phyloP scores from a whole-genome alignment of 2,329 filamentous ascomycete species.

The Ophiobolus disseminans region DNA sequence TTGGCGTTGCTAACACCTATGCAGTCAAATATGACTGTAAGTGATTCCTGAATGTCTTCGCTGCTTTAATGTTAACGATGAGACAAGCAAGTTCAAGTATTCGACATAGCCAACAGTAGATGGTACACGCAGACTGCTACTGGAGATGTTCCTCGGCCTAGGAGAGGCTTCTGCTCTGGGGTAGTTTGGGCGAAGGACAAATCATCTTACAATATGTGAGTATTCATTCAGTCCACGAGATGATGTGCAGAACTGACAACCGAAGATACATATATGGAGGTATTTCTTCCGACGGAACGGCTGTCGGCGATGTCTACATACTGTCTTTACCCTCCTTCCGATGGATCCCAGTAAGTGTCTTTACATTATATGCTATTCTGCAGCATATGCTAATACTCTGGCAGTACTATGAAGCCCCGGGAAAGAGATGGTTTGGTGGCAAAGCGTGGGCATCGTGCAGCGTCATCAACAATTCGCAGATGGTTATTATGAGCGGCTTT shows the following conservation, averaged over 20 bases:
- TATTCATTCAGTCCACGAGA: not conserved
- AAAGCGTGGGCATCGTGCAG: slow-evolving; percentile 60
- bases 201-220: slow-evolving; percentile 69
- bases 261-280: slow-evolving; percentile 67
- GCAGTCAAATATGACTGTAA: slow-evolving; percentile 29
- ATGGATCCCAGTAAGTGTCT: slow-evolving; percentile 58
- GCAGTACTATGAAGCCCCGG: not conserved
- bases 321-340: slow-evolving; percentile 66
- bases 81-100: slow-evolving; percentile 55
- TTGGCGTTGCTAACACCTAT: slow-evolving; percentile 6
- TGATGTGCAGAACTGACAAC: not conserved
- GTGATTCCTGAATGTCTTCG: not conserved
- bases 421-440: slow-evolving; percentile 24
- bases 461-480: slow-evolving; percentile 61
- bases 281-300: slow-evolving; percentile 55
- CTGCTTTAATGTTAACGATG: not conserved
- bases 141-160: slow-evolving; percentile 59
- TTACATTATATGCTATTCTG: not conserved
- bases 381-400: not conserved
- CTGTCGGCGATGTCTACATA: slow-evolving; percentile 68
- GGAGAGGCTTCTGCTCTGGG: slow-evolving; percentile 66
- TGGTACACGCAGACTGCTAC: slow-evolving; percentile 66
- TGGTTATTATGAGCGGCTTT: slow-evolving; percentile 65
- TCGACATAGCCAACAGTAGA: slow-evolving; percentile 63
- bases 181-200: slow-evolving; percentile 63